Percentiles rank a stretch among this genome's conserved stretches.
Conservation (phyloP, 2,329 filamentous ascomycete genomes). For the Proliferodiscus dingleyae region DNA sequence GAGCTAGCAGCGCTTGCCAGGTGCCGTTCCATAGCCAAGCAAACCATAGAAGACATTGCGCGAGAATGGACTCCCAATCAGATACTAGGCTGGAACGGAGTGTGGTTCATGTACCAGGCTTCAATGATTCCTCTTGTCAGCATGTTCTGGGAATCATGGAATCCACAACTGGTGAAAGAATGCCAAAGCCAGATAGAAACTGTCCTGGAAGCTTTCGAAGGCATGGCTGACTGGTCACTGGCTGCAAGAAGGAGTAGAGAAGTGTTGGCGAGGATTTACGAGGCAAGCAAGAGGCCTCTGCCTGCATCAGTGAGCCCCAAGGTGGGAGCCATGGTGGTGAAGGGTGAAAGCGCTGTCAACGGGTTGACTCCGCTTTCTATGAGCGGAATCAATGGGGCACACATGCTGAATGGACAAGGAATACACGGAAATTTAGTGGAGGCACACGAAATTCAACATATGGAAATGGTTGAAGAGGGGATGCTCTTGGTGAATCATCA, state of each 20-base stretch:
- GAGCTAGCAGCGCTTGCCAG: slow-evolving; percentile 64
- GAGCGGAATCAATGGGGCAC: slow-evolving; percentile 18
- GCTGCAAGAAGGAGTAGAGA: slow-evolving; percentile 58
- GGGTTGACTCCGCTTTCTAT: slow-evolving; percentile 11
- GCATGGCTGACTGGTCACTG: slow-evolving; percentile 61
- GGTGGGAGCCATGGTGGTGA: slow-evolving; percentile 32
- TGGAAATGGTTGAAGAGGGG: slow-evolving; percentile 48
- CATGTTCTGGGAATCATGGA: slow-evolving; percentile 59
- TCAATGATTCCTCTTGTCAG: slow-evolving; percentile 74
- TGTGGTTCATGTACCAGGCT: slow-evolving; percentile 78
- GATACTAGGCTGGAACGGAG: slow-evolving; percentile 75
- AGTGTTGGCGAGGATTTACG: slow-evolving; percentile 60
- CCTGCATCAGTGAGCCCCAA: slow-evolving; percentile 30
- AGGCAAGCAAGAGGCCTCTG: slow-evolving; percentile 39
- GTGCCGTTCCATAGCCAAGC: slow-evolving; percentile 64
- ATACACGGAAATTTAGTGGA: slow-evolving; percentile 22
- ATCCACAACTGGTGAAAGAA: slow-evolving; percentile 27
- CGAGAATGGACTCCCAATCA: slow-evolving; percentile 67
- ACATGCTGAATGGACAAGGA: slow-evolving; percentile 14
- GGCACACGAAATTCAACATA: slow-evolving; percentile 33
- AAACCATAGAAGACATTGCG: slow-evolving; percentile 68
- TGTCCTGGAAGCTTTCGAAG: slow-evolving; percentile 55
- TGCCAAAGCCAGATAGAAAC: slow-evolving; percentile 56
- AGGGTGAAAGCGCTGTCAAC: slow-evolving; percentile 18
- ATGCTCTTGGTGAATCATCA: slow-evolving; percentile 50